phyloP scores from a whole-genome alignment of 768 basidiomycete genomes.

The Mycena filopes region DNA sequence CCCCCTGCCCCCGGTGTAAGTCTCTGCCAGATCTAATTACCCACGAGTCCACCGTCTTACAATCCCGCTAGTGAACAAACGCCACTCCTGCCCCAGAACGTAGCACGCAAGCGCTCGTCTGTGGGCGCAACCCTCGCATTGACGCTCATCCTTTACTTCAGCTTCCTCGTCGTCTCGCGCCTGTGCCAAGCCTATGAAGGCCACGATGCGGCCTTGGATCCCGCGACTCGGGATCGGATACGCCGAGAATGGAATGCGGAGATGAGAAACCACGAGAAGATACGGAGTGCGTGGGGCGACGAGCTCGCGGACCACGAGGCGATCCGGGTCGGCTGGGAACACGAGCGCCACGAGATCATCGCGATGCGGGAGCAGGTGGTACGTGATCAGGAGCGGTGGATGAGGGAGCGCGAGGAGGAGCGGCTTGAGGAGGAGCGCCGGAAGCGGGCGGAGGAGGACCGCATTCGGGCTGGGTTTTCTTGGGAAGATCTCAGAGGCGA shows the following conservation, averaged over 20 bases:
- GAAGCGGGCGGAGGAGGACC: conserved; percentile 34
- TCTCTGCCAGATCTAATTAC: too few species aligned
- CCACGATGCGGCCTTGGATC: neutral
- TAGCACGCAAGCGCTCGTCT: neutral
- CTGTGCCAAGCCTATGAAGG: too few species aligned
- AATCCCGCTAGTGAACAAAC: neutral
- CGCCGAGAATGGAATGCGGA: conserved; percentile 11
- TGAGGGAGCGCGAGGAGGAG: conserved; percentile 7
- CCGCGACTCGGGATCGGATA: neutral
- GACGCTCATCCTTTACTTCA: neutral
- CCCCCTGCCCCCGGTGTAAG: too few species aligned
- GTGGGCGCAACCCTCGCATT: neutral
- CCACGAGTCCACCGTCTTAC: too few species aligned
- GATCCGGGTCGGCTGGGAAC: conserved; percentile 9
- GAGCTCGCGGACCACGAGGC: conserved; percentile 2
- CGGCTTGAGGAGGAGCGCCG: conserved; percentile 33
- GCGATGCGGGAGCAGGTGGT: conserved; percentile 17
- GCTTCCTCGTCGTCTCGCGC: neutral
- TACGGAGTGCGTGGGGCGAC: neutral
- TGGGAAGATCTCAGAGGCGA: conserved; percentile 29
- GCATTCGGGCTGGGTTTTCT: conserved; percentile 32
- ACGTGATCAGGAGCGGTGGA: conserved; percentile 16
- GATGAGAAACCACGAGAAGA: neutral
- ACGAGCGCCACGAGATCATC: conserved; percentile 4
- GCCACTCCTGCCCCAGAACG: conserved; percentile 1